Evolutionary conservation across 257 asterid genomes (phyloP).

Genomic region (Capsicum pubescens): DNA sequence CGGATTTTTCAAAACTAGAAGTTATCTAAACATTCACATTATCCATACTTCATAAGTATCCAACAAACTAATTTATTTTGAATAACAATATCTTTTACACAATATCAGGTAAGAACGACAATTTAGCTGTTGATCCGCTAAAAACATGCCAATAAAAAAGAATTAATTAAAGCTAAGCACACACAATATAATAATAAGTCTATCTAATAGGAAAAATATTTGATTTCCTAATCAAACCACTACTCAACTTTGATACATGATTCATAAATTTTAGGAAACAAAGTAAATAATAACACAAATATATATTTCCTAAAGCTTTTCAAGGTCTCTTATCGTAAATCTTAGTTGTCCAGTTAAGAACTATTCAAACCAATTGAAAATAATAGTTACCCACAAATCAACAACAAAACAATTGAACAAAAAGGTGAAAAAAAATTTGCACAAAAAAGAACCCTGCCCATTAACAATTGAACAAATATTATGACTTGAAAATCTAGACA

Average conservation of each 20-base stretch:
- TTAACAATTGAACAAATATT: too few relatives aligned
- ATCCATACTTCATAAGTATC: not conserved
- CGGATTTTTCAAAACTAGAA: not conserved
- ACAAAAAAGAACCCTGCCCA: too few relatives aligned
- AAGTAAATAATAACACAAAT: not conserved
- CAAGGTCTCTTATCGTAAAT: conserved; percentile 89
- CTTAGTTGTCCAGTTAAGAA: conserved; percentile 86
- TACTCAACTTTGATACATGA: not conserved
- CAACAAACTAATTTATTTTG: too few relatives aligned
- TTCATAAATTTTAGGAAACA: too few relatives aligned
- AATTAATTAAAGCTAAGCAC: not conserved
- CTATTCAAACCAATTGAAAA: conserved; percentile 75
- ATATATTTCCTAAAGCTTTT: conserved; percentile 45
- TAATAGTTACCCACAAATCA: too few relatives aligned
- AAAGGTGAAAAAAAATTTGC: too few relatives aligned
- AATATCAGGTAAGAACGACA: too few relatives aligned
- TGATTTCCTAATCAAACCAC: not conserved
- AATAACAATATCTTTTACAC: too few relatives aligned
- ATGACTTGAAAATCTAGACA: too few relatives aligned
- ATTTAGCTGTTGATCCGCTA: too few relatives aligned
- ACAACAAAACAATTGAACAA: too few relatives aligned
- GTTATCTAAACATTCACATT: not conserved
- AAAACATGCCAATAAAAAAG: not conserved
- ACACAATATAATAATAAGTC: not conserved
- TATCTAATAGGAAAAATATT: not conserved